phyloP scores from a whole-genome alignment of 2,329 filamentous ascomycete species.

The Purpureocillium lavendulum region DNA sequence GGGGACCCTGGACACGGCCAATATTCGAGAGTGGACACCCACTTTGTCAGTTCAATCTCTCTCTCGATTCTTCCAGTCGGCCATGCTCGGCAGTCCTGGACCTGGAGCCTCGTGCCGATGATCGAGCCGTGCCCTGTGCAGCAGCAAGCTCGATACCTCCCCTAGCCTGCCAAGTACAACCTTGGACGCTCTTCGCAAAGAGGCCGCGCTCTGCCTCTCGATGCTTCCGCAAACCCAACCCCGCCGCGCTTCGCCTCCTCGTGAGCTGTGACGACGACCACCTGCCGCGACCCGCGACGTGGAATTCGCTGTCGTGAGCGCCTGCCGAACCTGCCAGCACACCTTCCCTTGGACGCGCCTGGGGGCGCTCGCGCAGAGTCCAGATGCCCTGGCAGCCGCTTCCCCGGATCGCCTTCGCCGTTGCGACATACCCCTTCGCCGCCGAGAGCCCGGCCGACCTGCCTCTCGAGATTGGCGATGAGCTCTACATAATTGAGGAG shows the following conservation, averaged over 20 bases:
- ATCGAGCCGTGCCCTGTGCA: too few species aligned
- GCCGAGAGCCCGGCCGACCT: constrained; percentile 83
- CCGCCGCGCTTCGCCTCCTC: too few species aligned
- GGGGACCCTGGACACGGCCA: neutral
- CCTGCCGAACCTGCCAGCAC: neutral
- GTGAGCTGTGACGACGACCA: neutral
- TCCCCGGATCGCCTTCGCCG: constrained; percentile 93
- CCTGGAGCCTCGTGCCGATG: too few species aligned
- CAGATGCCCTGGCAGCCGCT: constrained; percentile 95
- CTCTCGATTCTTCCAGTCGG: too few species aligned
- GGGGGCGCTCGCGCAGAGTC: constrained; percentile 11
- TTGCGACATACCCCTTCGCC: constrained; percentile 90
- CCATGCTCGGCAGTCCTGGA: too few species aligned
- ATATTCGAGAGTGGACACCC: neutral
- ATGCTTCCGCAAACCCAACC: constrained; percentile 16
- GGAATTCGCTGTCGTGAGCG: neutral
- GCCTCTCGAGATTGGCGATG: constrained; percentile 94
- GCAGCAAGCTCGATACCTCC: too few species aligned
- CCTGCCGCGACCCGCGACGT: constrained; percentile 3
- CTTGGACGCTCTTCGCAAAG: too few species aligned
- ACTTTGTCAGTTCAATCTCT: neutral
- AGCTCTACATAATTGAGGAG: constrained; percentile 97
- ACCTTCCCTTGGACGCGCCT: neutral
- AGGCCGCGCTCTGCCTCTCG: constrained; percentile 13
- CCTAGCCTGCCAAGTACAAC: too few species aligned